Evolutionary conservation across 352 stramenopile species (phyloP), one percentile per base, ranked within the genome.

Genomic region (Pythium oligandrum): DNA sequence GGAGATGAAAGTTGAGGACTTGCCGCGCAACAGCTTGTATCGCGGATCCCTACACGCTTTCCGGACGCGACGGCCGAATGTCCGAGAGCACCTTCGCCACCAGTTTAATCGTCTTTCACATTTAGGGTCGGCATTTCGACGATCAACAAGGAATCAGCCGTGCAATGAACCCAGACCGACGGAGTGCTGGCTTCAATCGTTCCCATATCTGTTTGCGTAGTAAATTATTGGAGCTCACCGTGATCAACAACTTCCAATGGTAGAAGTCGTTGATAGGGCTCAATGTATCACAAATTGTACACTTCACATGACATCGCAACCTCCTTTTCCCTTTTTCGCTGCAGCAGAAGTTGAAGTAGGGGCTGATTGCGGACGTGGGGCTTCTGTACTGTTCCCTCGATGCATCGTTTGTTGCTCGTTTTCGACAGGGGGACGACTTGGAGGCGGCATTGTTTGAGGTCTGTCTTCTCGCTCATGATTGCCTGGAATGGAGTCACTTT

Each of bases 21-120:
- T 91, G 39, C 66, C 80, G 6, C 75, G 80, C 42, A 51, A 53
- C 38, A 91, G 78, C 43, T 71, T 87, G 49, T 91, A 88, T 55
- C 75, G 76, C 26, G 64, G 64, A 39, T 68, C 60, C 10, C 55
- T 68, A 11, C 51, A 68, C 48, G 79, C 86, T 51, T 70, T 86
- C 34, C 63, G 75, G 4, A 53, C 48, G 12, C 58, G 55, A 48
- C 55, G 58, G 30, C 17, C 54, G 42, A 73, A 53, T 26, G 55
- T 72, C 31, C 61, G 66, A n/a, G 51, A 71, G 17, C 71, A 52
- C 44, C 53, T 79, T 6, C 65, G 73, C 4, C 64, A 70, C 42
- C 75, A 79, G 55, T 60, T 81, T 11, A 81, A 53, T 35, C 58
- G 57, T 26, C 44, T 77, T 26, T 58, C 55, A 17, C 73, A 44